Evolutionary conservation across 2,329 filamentous ascomycete genomes (phyloP), one percentile per base, ranked within the genome.

Genomic region (Cladosporium sphaerospermum): DNA sequence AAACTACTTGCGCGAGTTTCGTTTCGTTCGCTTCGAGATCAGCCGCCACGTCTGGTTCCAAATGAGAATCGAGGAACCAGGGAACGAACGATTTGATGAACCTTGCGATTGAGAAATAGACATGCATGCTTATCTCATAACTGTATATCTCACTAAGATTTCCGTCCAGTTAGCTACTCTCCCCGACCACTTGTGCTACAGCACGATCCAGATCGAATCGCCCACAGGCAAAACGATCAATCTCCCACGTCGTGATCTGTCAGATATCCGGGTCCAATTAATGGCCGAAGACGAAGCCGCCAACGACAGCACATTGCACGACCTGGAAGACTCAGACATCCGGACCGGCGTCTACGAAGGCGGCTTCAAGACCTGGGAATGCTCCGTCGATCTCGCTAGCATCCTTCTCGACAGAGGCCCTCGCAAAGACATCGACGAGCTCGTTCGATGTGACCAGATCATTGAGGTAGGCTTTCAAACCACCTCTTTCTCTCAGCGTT

Each of bases 301-400:
- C 18, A 74, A 58, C 52, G 72, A 75, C 23, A 55, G 61, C 19
- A 75, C 77, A 1, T 73, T 89, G 34, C 84, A 82, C 37, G 77
- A 79, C 57, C 71, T 89, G 19, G 83, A 82, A 34, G 76, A 78
- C 54, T 83, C 87, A 58, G 88, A 93, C 69, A 84, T 93, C 59
- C 86, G 83, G 68, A 87, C 86, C 52, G 88, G 88, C 48, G 81
- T 92, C 55, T 93, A 93, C 70, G 88, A 93, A 71, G 88, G 88
- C 53, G 88, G 88, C 19, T 90, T 92, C 74, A 93, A 93, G 74
- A 91, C 86, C 63, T 93, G 88, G 88, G 88, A 93, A 72, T 91
- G 88, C 71, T 89, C 85, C 55, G 76, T 90, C 49, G 88, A 93
- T 66, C 75, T 93, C 14, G 86, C 88, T 47, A 87, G 83, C 64